Percentiles rank a stretch among this genome's conserved stretches.
Conservation (phyloP, 2,329 filamentous ascomycete genomes). For the Knufia petricola region DNA sequence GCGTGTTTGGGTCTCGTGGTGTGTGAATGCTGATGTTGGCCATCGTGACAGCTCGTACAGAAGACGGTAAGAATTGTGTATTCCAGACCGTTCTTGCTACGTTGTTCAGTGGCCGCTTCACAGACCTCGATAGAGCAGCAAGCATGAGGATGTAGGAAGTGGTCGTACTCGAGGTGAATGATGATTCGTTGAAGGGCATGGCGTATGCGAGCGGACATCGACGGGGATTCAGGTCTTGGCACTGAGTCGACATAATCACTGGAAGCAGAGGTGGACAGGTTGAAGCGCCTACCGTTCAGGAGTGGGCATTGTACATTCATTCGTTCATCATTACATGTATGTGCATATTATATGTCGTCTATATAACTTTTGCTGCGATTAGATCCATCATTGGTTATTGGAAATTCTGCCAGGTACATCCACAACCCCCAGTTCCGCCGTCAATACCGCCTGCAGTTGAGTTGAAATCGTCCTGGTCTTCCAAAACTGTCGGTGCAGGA, state of each 20-base stretch:
- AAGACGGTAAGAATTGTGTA: background rate
- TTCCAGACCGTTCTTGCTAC: background rate
- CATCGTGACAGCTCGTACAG: conserved; percentile 12
- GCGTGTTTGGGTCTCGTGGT: conserved; percentile 73
- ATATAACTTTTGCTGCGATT: background rate
- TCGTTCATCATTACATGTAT: background rate
- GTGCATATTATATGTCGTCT: background rate
- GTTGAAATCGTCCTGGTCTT: conserved; percentile 18
- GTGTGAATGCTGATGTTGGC: conserved; percentile 34
- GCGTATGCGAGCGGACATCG: background rate
- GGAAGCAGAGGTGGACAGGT: no score
- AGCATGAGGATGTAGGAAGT: background rate
- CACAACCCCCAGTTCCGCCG: conserved; percentile 51
- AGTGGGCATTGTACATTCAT: no score
- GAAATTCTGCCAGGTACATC: conserved; percentile 51
- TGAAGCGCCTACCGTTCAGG: no score
- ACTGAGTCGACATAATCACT: no score
- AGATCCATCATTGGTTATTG: conserved; percentile 10
- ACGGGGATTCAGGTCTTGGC: background rate
- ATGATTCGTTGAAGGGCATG: background rate
- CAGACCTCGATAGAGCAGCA: background rate
- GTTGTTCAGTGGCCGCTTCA: background rate
- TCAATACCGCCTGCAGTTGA: conserved; percentile 42
- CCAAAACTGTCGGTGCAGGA: conserved; percentile 38
- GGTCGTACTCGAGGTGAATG: background rate